phyloP scores from a whole-genome alignment of 306 rosid species.

The Quillaja saponaria region DNA sequence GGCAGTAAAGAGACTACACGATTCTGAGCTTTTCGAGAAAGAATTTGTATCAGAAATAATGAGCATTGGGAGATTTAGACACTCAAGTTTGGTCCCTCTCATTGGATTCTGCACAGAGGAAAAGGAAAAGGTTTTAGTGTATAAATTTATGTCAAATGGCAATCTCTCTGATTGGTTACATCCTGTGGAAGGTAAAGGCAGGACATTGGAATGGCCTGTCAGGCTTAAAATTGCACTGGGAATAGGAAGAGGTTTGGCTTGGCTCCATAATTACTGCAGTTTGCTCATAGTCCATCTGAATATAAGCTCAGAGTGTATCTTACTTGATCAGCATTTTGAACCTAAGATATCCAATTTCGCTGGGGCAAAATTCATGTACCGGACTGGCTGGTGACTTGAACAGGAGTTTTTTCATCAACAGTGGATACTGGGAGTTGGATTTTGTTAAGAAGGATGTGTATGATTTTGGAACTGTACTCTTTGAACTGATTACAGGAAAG shows the following conservation, averaged over 20 bases:
- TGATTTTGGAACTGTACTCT: conserved; percentile 43
- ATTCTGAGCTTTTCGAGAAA: not conserved
- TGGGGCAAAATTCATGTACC: conserved; percentile 23
- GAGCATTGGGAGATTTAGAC: conserved; percentile 26
- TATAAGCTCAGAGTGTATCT: conserved; percentile 25
- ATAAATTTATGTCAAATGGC: no score
- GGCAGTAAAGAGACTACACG: conserved; percentile 35
- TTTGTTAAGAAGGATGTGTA: conserved; percentile 39
- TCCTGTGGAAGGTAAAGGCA: conserved; percentile 19
- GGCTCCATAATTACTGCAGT: conserved; percentile 43
- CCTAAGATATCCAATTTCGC: conserved; percentile 46
- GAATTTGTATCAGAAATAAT: conserved; percentile 29
- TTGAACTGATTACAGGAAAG: conserved; percentile 36
- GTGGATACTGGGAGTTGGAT: no score
- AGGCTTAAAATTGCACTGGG: no score
- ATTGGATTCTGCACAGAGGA: conserved; percentile 31
- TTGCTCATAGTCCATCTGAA: conserved; percentile 27
- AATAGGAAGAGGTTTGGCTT: conserved; percentile 39
- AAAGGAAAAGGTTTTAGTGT: conserved; percentile 25
- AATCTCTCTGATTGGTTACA: conserved; percentile 41
- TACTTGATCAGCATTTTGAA: conserved; percentile 37
- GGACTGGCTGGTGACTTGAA: not conserved
- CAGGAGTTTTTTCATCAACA: no score
- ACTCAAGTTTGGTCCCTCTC: conserved; percentile 30
- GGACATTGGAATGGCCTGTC: conserved; percentile 26